phyloP scores from a whole-genome alignment of 2,329 filamentous ascomycete genomes.

The Exophiala spinifera region DNA sequence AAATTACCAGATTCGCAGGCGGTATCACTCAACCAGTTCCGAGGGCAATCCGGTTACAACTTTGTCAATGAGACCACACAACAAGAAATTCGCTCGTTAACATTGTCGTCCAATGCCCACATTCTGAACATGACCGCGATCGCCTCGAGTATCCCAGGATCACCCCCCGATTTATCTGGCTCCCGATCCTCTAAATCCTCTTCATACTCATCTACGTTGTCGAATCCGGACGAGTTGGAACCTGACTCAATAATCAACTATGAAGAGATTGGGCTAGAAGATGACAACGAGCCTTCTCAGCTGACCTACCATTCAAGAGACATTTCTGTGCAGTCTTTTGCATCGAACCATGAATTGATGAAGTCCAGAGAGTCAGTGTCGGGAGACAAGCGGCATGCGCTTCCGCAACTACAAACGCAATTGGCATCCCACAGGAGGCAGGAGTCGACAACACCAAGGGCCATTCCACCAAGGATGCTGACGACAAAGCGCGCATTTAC shows the following conservation, averaged over 20 bases:
- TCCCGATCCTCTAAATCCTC: slow-evolving; percentile 91
- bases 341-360: slow-evolving; percentile 31
- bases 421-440: slow-evolving; percentile 4
- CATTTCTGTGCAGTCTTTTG: slow-evolving; percentile 26
- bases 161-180: slow-evolving; percentile 73
- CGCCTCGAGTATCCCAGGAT: slow-evolving; percentile 54
- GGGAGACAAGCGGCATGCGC: slow-evolving; percentile 9
- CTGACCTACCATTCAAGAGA: slow-evolving; percentile 18
- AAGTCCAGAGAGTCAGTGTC: slow-evolving; percentile 7
- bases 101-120: slow-evolving; percentile 12
- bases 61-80: slow-evolving; percentile 17
- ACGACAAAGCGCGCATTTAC: slow-evolving; percentile 20
- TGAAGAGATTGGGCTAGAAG: slow-evolving; percentile 86
- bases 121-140: slow-evolving; percentile 43
- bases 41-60: slow-evolving; percentile 9
- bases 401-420: slow-evolving; percentile 21
- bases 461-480: slow-evolving; percentile 4
- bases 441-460: slow-evolving; percentile 9
- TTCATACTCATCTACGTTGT: slow-evolving; percentile 75
- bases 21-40: slow-evolving; percentile 10
- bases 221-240: slow-evolving; percentile 56
- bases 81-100: slow-evolving; percentile 17
- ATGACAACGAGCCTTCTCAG: slow-evolving; percentile 51
- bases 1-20: slow-evolving; percentile 11
- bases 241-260: slow-evolving; percentile 73